These are phyloP conservation scores for Colletotrichum sansevieriae DNA, from an alignment of 2,329 filamentous ascomycete genomes.

Conservation along the genomic window DNA sequence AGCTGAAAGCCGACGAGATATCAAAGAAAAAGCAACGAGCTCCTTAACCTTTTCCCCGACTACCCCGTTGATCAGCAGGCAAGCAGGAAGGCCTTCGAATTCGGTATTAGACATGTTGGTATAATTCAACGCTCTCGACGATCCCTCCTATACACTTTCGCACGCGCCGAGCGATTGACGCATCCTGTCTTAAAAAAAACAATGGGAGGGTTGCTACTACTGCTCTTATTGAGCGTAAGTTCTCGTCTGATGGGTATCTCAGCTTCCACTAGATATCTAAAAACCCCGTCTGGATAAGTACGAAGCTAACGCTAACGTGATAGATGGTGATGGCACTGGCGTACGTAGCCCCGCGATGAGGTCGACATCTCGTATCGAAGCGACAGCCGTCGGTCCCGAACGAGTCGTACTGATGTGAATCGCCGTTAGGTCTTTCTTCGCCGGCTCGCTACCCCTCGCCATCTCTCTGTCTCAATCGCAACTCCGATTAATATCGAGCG, in stretches of 20 bases:
- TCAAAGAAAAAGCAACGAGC: background rate
- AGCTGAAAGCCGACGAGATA: slow-evolving; percentile 23
- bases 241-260: background rate
- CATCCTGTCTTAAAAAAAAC: slow-evolving; percentile 41
- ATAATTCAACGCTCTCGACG: slow-evolving; percentile 26
- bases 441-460: slow-evolving; percentile 89
- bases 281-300: slow-evolving; percentile 1
- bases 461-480: slow-evolving; percentile 90
- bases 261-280: slow-evolving; percentile 30
- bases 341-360: slow-evolving; percentile 55
- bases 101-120: slow-evolving; percentile 32
- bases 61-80: background rate
- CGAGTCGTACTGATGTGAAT: slow-evolving; percentile 31
- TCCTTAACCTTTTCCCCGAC: background rate
- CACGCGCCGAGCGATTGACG: slow-evolving; percentile 21
- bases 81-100: slow-evolving; percentile 12
- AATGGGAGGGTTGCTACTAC: slow-evolving; percentile 57
- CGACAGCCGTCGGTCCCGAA: slow-evolving; percentile 17
- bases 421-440: slow-evolving; percentile 83
- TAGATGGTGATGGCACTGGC: slow-evolving; percentile 71
- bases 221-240: slow-evolving; percentile 58
- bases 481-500: slow-evolving; percentile 87
- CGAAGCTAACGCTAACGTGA: slow-evolving; percentile 31
- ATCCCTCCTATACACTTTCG: slow-evolving; percentile 5
- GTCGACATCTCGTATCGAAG: slow-evolving; percentile 37